phyloP scores from a whole-genome alignment of 805 yeast genomes.

The Zygosaccharomyces pseudorouxii region DNA sequence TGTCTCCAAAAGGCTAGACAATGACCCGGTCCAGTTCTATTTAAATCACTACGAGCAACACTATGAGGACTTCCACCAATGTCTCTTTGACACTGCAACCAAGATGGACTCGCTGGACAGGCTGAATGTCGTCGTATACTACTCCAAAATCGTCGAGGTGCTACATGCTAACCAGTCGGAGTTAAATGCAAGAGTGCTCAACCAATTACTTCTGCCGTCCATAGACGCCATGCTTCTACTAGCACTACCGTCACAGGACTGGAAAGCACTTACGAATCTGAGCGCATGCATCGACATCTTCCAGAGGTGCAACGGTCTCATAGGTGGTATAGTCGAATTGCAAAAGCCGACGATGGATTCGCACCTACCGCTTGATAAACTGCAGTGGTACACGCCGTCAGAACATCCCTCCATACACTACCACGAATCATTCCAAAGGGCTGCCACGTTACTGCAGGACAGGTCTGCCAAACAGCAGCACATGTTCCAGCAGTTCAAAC shows the following conservation, averaged over 20 bases:
- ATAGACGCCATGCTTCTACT: slow-evolving; percentile 21
- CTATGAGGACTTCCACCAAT: slow-evolving; percentile 35
- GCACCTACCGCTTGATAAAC: slow-evolving; percentile 5
- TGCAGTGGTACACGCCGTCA: slow-evolving; percentile 9
- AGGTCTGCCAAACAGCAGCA: slow-evolving; percentile 13
- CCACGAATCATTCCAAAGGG: slow-evolving; percentile 11
- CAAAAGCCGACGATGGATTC: slow-evolving; percentile 1
- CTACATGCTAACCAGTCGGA: slow-evolving; percentile 23
- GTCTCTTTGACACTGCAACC: slow-evolving; percentile 29
- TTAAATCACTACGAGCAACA: slow-evolving; percentile 27
- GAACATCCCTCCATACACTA: slow-evolving; percentile 2
- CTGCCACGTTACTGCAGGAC: slow-evolving; percentile 9
- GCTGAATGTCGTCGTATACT: slow-evolving; percentile 26
- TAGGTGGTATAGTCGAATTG: slow-evolving; percentile 9
- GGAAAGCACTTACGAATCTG: slow-evolving; percentile 22
- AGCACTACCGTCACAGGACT: slow-evolving; percentile 20
- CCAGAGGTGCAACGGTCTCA: slow-evolving; percentile 11
- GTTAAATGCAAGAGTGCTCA: slow-evolving; percentile 21
- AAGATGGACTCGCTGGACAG: slow-evolving; percentile 33
- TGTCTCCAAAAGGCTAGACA: slow-evolving; percentile 42
- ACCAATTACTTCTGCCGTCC: slow-evolving; percentile 25
- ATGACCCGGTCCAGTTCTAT: slow-evolving; percentile 32
- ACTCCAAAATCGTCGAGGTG: slow-evolving; percentile 25
- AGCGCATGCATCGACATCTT: slow-evolving; percentile 18
- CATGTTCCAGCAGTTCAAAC: slow-evolving; percentile 8